phyloP scores from a whole-genome alignment of 2,329 filamentous ascomycete species.

The Drechslera avenae region DNA sequence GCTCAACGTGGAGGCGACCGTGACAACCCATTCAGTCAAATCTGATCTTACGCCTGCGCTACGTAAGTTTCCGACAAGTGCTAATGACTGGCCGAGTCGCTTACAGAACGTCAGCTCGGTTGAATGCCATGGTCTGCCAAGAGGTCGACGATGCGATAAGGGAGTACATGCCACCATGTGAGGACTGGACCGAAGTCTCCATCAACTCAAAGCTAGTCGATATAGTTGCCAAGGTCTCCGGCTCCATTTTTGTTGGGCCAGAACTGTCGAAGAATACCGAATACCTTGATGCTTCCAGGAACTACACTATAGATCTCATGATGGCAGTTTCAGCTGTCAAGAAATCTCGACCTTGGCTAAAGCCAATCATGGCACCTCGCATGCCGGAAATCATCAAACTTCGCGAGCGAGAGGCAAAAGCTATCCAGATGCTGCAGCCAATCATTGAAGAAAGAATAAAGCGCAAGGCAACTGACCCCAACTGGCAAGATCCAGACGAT shows the following conservation, averaged over 20 bases:
- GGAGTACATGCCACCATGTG: conserved; percentile 34
- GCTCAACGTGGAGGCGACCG: conserved; percentile 22
- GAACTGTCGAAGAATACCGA: conserved; percentile 36
- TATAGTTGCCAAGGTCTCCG: conserved; percentile 44
- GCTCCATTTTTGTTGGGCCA: conserved; percentile 42
- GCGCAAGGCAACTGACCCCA: conserved; percentile 30
- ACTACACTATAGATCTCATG: conserved; percentile 43
- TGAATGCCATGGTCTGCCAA: conserved; percentile 35
- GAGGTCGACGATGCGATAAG: conserved; percentile 39
- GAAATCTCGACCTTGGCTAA: conserved; percentile 29
- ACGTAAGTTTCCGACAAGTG: conserved; percentile 21
- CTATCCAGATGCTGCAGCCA: conserved; percentile 25
- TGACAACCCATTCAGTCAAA: conserved; percentile 33
- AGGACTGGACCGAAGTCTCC: conserved; percentile 40
- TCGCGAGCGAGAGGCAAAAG: conserved; percentile 21
- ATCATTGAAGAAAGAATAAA: conserved; percentile 32
- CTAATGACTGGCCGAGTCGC: background rate
- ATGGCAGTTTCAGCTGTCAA: conserved; percentile 36
- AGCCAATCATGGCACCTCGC: conserved; percentile 32
- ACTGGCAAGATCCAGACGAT: conserved; percentile 45
- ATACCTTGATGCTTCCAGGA: conserved; percentile 36
- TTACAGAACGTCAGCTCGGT: conserved; percentile 29
- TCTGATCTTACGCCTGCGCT: conserved; percentile 44
- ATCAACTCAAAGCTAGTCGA: conserved; percentile 37
- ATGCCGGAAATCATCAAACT: conserved; percentile 32